These are phyloP conservation scores for Warburgia ugandensis DNA, from an alignment of 164 flowering plant genomes.

Conservation along the genomic window DNA sequence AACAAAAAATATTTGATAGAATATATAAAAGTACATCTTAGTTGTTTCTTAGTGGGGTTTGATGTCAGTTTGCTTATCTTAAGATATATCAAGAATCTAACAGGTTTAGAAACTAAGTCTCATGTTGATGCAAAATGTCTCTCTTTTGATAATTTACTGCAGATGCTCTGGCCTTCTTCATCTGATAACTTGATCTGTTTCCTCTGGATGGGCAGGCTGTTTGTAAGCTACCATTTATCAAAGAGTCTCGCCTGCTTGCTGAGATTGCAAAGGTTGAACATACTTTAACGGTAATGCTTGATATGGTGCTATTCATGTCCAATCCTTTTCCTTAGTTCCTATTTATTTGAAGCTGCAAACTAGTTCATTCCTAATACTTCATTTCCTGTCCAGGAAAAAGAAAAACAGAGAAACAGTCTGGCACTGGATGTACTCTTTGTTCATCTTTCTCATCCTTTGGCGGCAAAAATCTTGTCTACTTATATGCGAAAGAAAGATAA, in stretches of 20 bases:
- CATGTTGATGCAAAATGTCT: too few species aligned
- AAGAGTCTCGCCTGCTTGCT: conserved; percentile 45
- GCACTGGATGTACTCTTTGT: conserved; percentile 33
- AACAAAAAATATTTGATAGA: too few species aligned
- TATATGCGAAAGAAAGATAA: conserved; percentile 19
- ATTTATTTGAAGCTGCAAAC: background rate
- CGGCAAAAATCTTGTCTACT: conserved; percentile 20
- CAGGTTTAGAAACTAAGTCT: too few species aligned
- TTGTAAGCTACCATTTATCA: conserved; percentile 46
- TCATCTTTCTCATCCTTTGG: conserved; percentile 33
- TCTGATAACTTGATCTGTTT: too few species aligned
- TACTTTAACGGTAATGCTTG: conserved; percentile 33
- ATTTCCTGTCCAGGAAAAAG: conserved; percentile 34
- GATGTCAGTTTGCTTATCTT: too few species aligned
- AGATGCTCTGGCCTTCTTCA: too few species aligned
- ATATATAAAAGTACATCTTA: too few species aligned
- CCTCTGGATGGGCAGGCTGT: conserved; percentile 29
- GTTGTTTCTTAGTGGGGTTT: too few species aligned
- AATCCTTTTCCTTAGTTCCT: conserved; percentile 1
- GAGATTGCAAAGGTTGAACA: conserved; percentile 43
- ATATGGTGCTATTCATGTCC: background rate
- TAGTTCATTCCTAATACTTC: background rate
- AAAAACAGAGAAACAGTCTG: conserved; percentile 35
- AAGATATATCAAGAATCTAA: too few species aligned
- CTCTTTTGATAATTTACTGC: too few species aligned